Evolutionary conservation across 2,329 filamentous ascomycete genomes (phyloP).

Genomic region (Alternaria incomplexa): DNA sequence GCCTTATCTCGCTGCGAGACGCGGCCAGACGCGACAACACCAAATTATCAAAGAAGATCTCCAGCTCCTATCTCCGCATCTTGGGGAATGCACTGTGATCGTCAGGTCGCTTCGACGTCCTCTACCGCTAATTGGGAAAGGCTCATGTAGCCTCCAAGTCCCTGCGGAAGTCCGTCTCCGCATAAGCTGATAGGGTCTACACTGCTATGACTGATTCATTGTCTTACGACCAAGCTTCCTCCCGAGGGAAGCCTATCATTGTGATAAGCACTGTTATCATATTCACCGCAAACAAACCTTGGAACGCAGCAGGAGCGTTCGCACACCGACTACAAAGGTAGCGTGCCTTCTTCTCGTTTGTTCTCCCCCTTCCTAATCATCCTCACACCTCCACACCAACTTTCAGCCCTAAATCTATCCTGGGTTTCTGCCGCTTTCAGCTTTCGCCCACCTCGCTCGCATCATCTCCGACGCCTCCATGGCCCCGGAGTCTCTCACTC

Average conservation of each 20-base stretch:
- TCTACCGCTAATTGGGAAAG: neutral
- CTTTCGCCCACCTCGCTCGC: neutral
- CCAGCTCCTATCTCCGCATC: constrained; percentile 14
- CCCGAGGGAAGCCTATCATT: constrained; percentile 39
- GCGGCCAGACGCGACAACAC: constrained; percentile 21
- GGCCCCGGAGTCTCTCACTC: constrained; percentile 21
- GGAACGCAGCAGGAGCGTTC: constrained; percentile 8
- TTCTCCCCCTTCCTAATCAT: neutral
- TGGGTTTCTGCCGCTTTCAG: neutral
- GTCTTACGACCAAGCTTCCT: constrained; percentile 11
- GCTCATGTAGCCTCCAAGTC: constrained; percentile 9
- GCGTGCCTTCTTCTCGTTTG: neutral
- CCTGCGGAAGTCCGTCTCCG: constrained; percentile 2
- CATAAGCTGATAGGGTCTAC: constrained; percentile 12
- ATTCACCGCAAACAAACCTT: constrained; percentile 23
- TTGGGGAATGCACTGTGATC: constrained; percentile 11
- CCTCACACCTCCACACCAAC: neutral
- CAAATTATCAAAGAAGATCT: constrained; percentile 19
- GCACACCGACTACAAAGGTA: constrained; percentile 17
- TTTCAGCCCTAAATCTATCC: neutral
- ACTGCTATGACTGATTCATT: neutral
- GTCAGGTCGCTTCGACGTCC: neutral
- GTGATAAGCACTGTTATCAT: constrained; percentile 35
- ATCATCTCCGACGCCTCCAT: constrained; percentile 11
- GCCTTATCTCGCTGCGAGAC: constrained; percentile 21